Evolutionary conservation across 1,284 basidiomycete species (phyloP).

Genomic region (Bjerkandera adusta): DNA sequence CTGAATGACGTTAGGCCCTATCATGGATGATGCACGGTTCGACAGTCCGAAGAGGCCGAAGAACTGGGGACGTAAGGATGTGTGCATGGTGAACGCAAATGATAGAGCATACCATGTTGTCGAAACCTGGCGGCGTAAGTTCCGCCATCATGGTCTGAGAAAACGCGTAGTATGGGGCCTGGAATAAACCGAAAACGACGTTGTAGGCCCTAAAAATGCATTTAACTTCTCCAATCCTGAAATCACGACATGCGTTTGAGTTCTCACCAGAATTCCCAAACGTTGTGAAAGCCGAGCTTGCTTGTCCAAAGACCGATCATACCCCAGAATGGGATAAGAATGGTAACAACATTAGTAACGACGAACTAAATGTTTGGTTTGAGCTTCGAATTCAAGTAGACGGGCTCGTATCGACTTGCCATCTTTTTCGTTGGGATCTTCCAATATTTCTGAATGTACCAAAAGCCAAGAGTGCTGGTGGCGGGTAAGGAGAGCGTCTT

Average conservation of each 20-base stretch:
- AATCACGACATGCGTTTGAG: neutral
- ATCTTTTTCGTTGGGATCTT: slow-evolving; percentile 77
- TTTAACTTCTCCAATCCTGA: neutral
- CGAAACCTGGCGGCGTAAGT: slow-evolving; percentile 77
- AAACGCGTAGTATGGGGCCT: slow-evolving; percentile 86
- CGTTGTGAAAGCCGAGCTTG: slow-evolving; percentile 78
- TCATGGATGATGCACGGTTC: slow-evolving; percentile 79
- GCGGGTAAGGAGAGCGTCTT: too few species aligned
- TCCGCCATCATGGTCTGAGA: slow-evolving; percentile 89
- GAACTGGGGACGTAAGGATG: slow-evolving; percentile 43
- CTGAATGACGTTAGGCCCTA: slow-evolving; percentile 78
- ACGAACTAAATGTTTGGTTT: slow-evolving; percentile 50
- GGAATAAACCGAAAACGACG: slow-evolving; percentile 79
- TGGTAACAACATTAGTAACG: slow-evolving; percentile 74
- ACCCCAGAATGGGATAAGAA: slow-evolving; percentile 82
- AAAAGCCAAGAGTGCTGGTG: slow-evolving; percentile 69
- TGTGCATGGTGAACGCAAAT: neutral
- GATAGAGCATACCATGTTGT: slow-evolving; percentile 61
- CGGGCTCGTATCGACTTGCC: slow-evolving; percentile 36
- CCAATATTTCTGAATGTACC: slow-evolving; percentile 78
- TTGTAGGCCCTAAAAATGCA: slow-evolving; percentile 62
- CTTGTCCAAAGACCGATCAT: slow-evolving; percentile 83
- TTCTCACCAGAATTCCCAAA: slow-evolving; percentile 78
- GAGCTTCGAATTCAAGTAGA: neutral
- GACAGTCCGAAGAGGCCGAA: slow-evolving; percentile 83